Evolutionary conservation across 2,329 filamentous ascomycete genomes (phyloP).

Genomic region (Pseudogymnoascus sp.): DNA sequence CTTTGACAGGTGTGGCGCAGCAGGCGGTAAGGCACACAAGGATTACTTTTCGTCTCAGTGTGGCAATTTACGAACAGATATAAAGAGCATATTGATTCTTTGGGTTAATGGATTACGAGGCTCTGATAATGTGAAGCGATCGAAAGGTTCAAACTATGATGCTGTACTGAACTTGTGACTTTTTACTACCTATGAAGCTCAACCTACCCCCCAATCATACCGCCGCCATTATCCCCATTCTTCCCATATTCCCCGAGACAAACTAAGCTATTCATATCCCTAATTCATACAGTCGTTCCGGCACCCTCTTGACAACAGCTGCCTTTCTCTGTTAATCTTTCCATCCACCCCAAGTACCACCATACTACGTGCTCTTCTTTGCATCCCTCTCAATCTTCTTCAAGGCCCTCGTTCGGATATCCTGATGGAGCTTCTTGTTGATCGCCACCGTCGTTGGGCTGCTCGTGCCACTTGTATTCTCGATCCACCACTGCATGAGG

Average conservation of each 20-base stretch:
- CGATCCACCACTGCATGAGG: slow-evolving; percentile 75
- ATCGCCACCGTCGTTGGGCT: slow-evolving; percentile 48
- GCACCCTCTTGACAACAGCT: background rate
- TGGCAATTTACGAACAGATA: background rate
- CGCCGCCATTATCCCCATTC: background rate
- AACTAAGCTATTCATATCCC: background rate
- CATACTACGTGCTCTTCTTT: slow-evolving; percentile 37
- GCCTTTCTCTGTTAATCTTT: too few relatives aligned
- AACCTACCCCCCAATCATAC: background rate
- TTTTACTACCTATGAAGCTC: background rate
- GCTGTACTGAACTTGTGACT: background rate
- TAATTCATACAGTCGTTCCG: background rate
- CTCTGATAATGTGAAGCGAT: background rate
- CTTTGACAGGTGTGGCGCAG: slow-evolving; percentile 10
- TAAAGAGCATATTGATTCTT: background rate
- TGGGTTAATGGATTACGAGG: background rate
- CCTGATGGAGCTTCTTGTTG: slow-evolving; percentile 61
- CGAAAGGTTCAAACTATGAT: background rate
- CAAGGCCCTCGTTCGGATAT: slow-evolving; percentile 60
- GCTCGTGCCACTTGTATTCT: slow-evolving; percentile 51
- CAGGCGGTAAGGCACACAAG: background rate
- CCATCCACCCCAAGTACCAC: background rate
- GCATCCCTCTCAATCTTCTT: slow-evolving; percentile 63
- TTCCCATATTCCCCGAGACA: background rate
- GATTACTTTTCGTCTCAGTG: background rate